These are phyloP conservation scores for Lipomyces oligophaga DNA, from an alignment of 805 yeast species.

Conservation along the genomic window DNA sequence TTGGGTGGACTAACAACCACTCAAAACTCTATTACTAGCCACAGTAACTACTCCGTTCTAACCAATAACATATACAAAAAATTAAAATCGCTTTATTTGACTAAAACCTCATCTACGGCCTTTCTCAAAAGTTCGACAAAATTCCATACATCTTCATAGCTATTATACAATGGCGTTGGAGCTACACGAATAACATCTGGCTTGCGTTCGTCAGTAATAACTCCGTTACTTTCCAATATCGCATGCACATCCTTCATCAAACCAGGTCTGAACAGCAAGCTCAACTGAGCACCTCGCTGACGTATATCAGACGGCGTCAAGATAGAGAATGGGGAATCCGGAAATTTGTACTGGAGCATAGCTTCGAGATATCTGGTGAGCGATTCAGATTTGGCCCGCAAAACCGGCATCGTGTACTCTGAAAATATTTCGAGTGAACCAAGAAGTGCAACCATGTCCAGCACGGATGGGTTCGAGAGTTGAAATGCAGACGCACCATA, in stretches of 20 bases:
- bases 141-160: constrained; percentile 56
- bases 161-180: constrained; percentile 79
- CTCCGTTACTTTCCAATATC: constrained; percentile 52
- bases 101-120: no score
- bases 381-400: constrained; percentile 54
- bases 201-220: constrained; percentile 81
- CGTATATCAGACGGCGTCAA: constrained; percentile 62
- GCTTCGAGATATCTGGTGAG: constrained; percentile 57
- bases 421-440: constrained; percentile 61
- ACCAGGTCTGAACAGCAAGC: constrained; percentile 62
- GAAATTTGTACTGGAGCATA: constrained; percentile 43
- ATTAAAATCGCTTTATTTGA: no score
- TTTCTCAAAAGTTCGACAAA: no score
- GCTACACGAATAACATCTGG: constrained; percentile 91
- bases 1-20: no score
- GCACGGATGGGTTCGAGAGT: constrained; percentile 85
- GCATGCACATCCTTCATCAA: constrained; percentile 60
- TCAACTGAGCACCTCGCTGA: constrained; percentile 78
- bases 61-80: no score
- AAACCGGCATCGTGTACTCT: constrained; percentile 51
- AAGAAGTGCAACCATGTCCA: constrained; percentile 72
- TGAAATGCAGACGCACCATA: constrained; percentile 83
- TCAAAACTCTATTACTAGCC: no score
- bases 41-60: no score
- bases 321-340: constrained; percentile 48